Conservation (phyloP, 2,329 filamentous ascomycete genomes). For the Cryphonectria carpinicola region DNA sequence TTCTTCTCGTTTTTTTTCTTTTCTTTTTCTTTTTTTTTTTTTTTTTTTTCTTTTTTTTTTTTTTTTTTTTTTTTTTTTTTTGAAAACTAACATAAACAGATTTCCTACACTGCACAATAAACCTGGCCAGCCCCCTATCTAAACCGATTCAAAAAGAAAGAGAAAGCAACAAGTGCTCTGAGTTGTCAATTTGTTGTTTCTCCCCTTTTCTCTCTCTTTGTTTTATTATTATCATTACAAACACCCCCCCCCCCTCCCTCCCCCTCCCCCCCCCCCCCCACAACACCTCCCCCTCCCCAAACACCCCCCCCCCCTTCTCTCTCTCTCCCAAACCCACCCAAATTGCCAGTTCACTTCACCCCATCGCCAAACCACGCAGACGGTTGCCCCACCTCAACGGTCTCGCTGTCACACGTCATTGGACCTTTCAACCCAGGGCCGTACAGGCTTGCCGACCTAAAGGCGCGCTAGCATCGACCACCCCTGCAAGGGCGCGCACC, state of each 20-base stretch:
- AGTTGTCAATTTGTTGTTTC: background rate
- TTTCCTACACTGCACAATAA: too few species aligned
- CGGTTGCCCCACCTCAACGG: background rate
- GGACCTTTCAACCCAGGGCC: background rate
- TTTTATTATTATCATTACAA: too few species aligned
- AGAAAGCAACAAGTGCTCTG: too few species aligned
- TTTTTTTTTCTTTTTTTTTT: background rate
- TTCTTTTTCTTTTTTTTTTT: background rate
- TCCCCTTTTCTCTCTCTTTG: background rate
- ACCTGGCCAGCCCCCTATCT: too few species aligned
- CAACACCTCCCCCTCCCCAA: too few species aligned
- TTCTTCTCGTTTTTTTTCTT: too few species aligned
- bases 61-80: too few species aligned
- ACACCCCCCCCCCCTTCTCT: background rate
- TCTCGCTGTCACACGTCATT: slow-evolving; percentile 8
- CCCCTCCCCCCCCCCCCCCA: too few species aligned
- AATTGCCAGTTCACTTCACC: background rate
- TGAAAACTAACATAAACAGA: background rate
- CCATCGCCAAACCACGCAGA: background rate
- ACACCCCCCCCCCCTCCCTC: background rate
- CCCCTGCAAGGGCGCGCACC: slow-evolving; percentile 9
- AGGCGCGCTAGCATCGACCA: background rate
- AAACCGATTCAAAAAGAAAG: too few species aligned
- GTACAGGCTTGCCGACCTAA: background rate
- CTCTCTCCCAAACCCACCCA: background rate